Evolutionary conservation across 306 rosid genomes (phyloP), one percentile per base, ranked within the genome.

Genomic region (Canavalia gladiata): DNA sequence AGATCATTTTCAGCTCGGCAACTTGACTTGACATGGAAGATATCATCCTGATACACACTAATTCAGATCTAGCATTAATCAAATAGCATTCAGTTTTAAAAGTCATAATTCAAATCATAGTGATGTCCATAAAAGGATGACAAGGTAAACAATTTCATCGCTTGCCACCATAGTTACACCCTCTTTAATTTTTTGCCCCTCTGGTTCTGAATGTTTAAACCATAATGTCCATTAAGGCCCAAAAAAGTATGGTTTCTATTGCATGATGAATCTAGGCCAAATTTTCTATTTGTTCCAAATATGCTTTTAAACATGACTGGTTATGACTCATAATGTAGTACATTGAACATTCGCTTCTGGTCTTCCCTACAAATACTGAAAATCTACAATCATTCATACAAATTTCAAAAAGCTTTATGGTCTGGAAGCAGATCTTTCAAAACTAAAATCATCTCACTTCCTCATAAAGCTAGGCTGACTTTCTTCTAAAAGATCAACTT

Each of bases 41-140:
- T 84, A 92, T 90, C 98, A 95, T 95, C 98, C 98, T 95, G 97
- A 85, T 83, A 95, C 95, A 90, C 91, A 89, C 95, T 88, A 90
- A 83, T 81, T 88, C 90, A 90, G 90, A 88, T 89, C 77, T 84
- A 78, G 87, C 75, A 90, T 91, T 90, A 94, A 90, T 87, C 84
- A 90, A 86, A 83, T 87, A 77, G 83, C 50, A 72, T 84, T 76
- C 45, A 73, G 71, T 72, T 86, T 81, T 72, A 74, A 63, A 81
- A 75, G 62, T 68, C 80, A 81, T 45, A 74, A 76, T 41, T 42
- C 30, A 45, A 82, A 64, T 62, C 28, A 28, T 41, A 31, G 43
- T 63, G 77, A 33, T 47, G 65, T 72, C 75, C 85, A 71, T 55
- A 72, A 49, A 75, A 86, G 81, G 72, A 63, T 43, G 67, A 68